Base-by-base conservation (phyloP, 257 asterid genomes). In the Apocynum venetum region DNA sequence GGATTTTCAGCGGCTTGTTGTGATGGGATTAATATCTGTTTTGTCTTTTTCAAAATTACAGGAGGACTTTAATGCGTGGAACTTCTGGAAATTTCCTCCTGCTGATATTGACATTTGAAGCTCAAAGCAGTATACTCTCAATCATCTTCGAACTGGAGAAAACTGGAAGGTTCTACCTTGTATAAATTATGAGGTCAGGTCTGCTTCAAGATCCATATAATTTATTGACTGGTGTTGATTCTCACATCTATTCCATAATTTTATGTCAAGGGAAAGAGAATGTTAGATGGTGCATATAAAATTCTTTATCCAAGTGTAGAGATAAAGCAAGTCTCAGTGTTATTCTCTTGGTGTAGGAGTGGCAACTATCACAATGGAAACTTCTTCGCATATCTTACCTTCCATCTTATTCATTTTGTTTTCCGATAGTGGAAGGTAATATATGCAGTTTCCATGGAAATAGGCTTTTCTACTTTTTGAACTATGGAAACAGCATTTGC, bases 21-120 rank as follows among this genome's bases (percentile, higher is more conserved):
- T 35, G 4, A 5, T 40, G 60, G 41, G 41, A 52, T 56, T 9
- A 51, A 3, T 69, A 53, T 35, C 51, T 38, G 64, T 56, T 56
- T 25, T 52, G 60, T 19, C 52, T 51, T 73, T 51, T 72, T 9
- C 17, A 76, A 61, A 66, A 55, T 87, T 82, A 49, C 91, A 94
- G 97, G 98, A 92, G 86, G 96, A 89, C 81, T 94, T 72, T 25
- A 94, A 94, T 85, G 77, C 91, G 51, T 92, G 96, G 96, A 94
- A 92, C 80, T 94, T 75, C 87, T 94, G 98, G 98, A 94, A 89
- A 82, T 84, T 94, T 69, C 94, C 96, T 31, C 92, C 89, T 69
- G 85, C 88, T 74, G 13, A n/a, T 14, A 77, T 88, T 4, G 84
- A 84, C 53, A 13, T 69, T 55, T 86, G 82, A 86, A 68, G 79